These are phyloP conservation scores for Vaccinium darrowii DNA, from an alignment of 148 eudicot species.

Conservation along the genomic window DNA sequence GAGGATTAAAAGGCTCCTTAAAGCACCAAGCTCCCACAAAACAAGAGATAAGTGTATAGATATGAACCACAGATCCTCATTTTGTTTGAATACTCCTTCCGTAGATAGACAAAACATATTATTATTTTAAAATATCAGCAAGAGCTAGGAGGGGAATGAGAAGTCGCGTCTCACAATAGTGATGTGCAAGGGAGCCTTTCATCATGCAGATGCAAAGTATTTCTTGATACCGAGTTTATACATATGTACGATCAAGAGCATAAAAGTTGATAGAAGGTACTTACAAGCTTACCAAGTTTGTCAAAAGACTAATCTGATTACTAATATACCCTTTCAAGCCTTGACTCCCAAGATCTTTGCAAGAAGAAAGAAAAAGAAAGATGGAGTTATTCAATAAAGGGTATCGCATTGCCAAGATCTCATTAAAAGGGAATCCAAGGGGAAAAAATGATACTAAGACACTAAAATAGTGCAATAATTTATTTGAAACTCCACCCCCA, in stretches of 20 bases:
- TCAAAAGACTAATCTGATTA: conserved; percentile 64
- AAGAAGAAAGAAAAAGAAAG: conserved; percentile 13
- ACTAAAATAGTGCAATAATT: conserved; percentile 6
- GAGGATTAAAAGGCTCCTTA: not conserved
- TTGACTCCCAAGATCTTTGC: conserved; percentile 92
- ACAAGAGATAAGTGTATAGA: no score
- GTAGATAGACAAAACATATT: no score
- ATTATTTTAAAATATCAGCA: no score
- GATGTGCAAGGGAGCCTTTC: not conserved
- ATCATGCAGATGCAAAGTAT: not conserved
- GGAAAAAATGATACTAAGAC: not conserved
- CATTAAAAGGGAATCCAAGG: not conserved
- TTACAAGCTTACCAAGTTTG: conserved; percentile 93
- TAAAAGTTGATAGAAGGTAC: conserved; percentile 37
- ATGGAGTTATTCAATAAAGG: not conserved
- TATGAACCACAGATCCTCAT: not conserved
- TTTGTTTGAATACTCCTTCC: not conserved
- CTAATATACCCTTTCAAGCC: conserved; percentile 88
- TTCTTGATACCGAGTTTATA: not conserved
- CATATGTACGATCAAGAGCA: not conserved
- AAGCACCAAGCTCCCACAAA: not conserved
- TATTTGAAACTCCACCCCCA: not conserved
- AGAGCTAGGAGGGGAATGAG: no score
- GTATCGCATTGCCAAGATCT: no score
- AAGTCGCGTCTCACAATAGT: no score